A percentile compares a stretch with the other conserved stretches of the same genome.
Evolutionary conservation across 495 filamentous ascomycete genomes (phyloP).

Genomic region (Penicillium roqueforti): DNA sequence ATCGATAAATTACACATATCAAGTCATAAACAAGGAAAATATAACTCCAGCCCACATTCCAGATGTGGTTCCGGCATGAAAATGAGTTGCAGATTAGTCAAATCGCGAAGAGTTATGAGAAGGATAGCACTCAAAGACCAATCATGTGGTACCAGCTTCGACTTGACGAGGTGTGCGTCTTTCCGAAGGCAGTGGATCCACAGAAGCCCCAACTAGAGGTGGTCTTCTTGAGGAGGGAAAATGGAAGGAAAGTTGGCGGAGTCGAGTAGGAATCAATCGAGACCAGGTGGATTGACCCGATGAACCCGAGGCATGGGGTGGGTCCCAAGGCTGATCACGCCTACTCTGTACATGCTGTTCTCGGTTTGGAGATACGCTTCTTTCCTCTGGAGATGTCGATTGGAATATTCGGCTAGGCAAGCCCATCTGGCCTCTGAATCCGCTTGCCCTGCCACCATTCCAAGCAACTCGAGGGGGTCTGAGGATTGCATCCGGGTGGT

Average conservation of each 20-base stretch:
- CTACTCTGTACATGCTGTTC: neutral
- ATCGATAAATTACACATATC: slow-evolving; percentile 21
- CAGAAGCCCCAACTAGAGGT: neutral
- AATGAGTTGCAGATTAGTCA: slow-evolving; percentile 4
- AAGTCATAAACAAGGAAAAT: slow-evolving; percentile 21
- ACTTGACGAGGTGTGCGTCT: slow-evolving; percentile 31
- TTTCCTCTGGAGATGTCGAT: neutral
- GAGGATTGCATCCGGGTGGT: slow-evolving; percentile 12
- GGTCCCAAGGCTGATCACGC: neutral
- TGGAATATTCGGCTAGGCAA: slow-evolving; percentile 20
- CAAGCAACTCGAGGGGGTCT: slow-evolving; percentile 21
- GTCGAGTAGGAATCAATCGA: slow-evolving; percentile 20
- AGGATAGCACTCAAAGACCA: neutral
- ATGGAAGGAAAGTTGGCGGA: slow-evolving; percentile 10
- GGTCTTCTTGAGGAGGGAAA: neutral
- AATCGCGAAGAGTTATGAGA: slow-evolving; percentile 4
- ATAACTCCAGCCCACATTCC: slow-evolving; percentile 26
- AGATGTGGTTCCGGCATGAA: slow-evolving; percentile 25
- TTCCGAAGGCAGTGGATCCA: neutral
- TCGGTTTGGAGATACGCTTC: neutral
- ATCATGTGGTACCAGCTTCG: slow-evolving; percentile 26
- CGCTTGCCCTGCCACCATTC: slow-evolving; percentile 5
- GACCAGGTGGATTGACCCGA: slow-evolving; percentile 11
- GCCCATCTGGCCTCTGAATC: slow-evolving; percentile 15
- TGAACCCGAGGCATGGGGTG: neutral